Evolutionary conservation across 2,329 filamentous ascomycete genomes (phyloP).

Genomic region (Xylariaceae sp.): DNA sequence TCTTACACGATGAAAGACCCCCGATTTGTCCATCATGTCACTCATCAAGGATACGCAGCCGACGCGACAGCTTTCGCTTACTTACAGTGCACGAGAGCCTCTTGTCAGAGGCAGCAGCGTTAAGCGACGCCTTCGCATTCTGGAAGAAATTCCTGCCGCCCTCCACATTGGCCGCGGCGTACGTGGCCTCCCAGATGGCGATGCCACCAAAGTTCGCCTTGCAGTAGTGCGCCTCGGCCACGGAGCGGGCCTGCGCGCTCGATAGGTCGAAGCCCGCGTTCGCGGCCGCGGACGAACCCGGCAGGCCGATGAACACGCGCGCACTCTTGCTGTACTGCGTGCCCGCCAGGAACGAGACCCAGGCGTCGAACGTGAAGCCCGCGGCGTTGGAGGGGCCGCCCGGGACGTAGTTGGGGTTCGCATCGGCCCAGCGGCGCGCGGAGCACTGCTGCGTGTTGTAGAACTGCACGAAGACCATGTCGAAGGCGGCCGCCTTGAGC

Average conservation of each 20-base stretch:
- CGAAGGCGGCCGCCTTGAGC: conserved; percentile 39
- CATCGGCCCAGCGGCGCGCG: conserved; percentile 36
- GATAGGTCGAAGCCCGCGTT: conserved; percentile 43
- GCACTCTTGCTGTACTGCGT: conserved; percentile 46
- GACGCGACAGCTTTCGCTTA: too few species aligned
- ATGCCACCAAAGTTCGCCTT: conserved; percentile 50
- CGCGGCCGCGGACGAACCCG: conserved; percentile 38
- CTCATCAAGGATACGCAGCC: too few species aligned
- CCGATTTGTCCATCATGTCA: too few species aligned
- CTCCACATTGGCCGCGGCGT: conserved; percentile 39
- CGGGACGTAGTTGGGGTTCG: conserved; percentile 37
- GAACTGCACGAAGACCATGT: conserved; percentile 54
- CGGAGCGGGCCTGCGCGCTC: conserved; percentile 41
- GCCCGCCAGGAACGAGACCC: conserved; percentile 44
- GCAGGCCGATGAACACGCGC: conserved; percentile 53
- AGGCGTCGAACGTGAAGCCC: conserved; percentile 51
- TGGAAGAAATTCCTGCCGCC: conserved; percentile 47
- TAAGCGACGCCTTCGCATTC: conserved; percentile 45
- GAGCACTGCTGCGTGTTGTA: conserved; percentile 52
- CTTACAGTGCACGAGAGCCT: conserved; percentile 24
- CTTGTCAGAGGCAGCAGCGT: conserved; percentile 19
- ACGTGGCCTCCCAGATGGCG: conserved; percentile 52
- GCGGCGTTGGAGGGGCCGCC: conserved; percentile 27
- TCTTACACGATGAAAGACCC: too few species aligned
- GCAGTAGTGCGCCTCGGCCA: conserved; percentile 47